Base-by-base conservation (phyloP, 805 yeast genomes). In the Vanderwaltozyma yarrowii region DNA sequence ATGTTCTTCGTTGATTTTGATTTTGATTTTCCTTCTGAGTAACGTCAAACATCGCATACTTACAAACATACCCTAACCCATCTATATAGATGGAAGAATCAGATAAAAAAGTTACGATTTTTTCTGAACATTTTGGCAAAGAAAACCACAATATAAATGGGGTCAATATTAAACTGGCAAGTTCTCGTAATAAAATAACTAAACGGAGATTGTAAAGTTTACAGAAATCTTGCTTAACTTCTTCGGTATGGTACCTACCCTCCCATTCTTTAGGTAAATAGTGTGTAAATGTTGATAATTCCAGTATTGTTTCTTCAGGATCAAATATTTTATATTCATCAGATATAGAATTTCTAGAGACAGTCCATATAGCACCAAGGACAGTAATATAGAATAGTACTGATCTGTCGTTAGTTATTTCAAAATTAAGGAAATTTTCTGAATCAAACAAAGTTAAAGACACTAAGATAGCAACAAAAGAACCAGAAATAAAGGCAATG, bases 61-160 rank as follows among this genome's bases (percentile, higher is more conserved):
- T 79, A 54, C 97, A 89, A 28, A 92, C 95, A 52, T 88, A 81
- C 0, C 98, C 99, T 30, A 92, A 65, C 0, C 96, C 97, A 62
- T 88, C 96, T 34, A 88, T 85, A 56, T 89, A 92, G 11, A 87
- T 78, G 11, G 95, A 78, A 47, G 75, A 80, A 42, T 89, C 96
- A 39, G 97, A 65, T 58, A 89, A 85, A 53, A 92, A 92, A 54
- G 92, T 97, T 24, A 92, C 74, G 32, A 92, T 81, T 20, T 75
- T 69, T 21, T 82, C 88, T 12, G 89, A 67, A 19, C 76, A 70
- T 36, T 71, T 70, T 3, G 96, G 86, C 20, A 92, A 65, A 15
- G 85, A 75, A 53, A 80, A 77, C 82, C 95, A 87, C 15, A 92
- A 63, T n/a, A 92, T 74, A 44, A 87, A 82, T 1, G 98, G 99